These are phyloP conservation scores for Saccharomycopsis phalli DNA, from an alignment of 1,139 yeast genomes.

Conservation along the genomic window DNA sequence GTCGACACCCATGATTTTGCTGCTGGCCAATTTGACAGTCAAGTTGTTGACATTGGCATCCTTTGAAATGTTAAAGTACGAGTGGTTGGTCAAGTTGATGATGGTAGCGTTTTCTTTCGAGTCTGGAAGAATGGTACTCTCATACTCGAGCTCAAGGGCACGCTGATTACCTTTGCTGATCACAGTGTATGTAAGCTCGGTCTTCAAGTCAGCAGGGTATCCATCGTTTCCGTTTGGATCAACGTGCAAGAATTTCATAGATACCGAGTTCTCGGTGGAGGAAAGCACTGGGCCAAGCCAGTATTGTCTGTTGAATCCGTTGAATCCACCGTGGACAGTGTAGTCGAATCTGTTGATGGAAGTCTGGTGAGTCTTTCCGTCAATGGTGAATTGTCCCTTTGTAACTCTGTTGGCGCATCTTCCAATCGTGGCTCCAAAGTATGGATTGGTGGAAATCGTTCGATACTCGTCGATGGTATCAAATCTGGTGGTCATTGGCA, in stretches of 20 bases:
- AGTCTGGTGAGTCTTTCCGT: constrained; percentile 35
- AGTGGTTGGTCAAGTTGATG: constrained; percentile 55
- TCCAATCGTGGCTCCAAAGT: constrained; percentile 57
- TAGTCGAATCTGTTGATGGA: constrained; percentile 33
- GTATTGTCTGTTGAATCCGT: constrained; percentile 43
- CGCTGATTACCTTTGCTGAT: constrained; percentile 25
- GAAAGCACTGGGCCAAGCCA: constrained; percentile 43
- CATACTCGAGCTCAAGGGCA: constrained; percentile 38
- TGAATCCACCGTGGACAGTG: constrained; percentile 44
- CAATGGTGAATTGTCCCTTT: constrained; percentile 35
- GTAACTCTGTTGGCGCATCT: constrained; percentile 55
- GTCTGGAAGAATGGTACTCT: constrained; percentile 33
- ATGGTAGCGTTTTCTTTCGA: constrained; percentile 34
- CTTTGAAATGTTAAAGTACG: constrained; percentile 43
- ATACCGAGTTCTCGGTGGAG: constrained; percentile 27
- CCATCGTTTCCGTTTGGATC: constrained; percentile 45
- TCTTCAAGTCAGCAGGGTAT: constrained; percentile 45
- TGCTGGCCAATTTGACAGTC: constrained; percentile 26
- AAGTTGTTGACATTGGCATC: constrained; percentile 21
- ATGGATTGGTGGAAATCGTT: constrained; percentile 34
- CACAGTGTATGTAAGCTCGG: constrained; percentile 35
- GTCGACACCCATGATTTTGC: constrained; percentile 34
- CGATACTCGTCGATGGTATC: constrained; percentile 32
- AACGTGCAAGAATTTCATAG: constrained; percentile 33
- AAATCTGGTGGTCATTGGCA: constrained; percentile 29